Evolutionary conservation across 805 yeast species (phyloP).

Genomic region (Starmerella asiatica): DNA sequence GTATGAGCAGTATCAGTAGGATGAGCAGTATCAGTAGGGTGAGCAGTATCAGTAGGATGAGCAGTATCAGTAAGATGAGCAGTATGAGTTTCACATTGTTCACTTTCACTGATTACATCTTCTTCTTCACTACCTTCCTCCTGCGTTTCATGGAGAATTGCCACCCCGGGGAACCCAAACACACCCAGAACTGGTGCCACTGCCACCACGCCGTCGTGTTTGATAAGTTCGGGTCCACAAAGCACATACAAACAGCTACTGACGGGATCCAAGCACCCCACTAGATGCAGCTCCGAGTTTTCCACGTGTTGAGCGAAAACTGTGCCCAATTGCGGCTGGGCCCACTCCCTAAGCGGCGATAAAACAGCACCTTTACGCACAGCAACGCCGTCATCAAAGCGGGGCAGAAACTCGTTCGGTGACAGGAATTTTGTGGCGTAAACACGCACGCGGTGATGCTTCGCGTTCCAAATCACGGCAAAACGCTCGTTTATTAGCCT

Average conservation of each 20-base stretch:
- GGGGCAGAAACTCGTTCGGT: neutral
- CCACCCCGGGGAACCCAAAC: conserved; percentile 5
- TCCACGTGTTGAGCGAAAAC: conserved; percentile 9
- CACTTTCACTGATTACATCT: too few relatives aligned
- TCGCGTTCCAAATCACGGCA: conserved; percentile 6
- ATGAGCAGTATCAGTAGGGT: too few relatives aligned
- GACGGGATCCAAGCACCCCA: conserved; percentile 9
- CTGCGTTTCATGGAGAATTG: neutral
- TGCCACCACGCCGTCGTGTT: conserved; percentile 3
- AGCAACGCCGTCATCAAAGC: neutral
- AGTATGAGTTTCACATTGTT: too few relatives aligned
- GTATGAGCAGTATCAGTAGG: too few relatives aligned
- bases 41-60: too few relatives aligned
- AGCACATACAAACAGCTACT: conserved; percentile 2
- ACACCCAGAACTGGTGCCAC: conserved; percentile 10
- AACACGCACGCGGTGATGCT: neutral
- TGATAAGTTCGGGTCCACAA: conserved; percentile 5
- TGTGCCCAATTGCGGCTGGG: conserved; percentile 5
- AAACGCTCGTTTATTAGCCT: conserved; percentile 3
- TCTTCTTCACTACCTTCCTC: too few relatives aligned
- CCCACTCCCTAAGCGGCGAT: conserved; percentile 11
- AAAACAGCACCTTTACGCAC: conserved; percentile 10
- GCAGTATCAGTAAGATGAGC: too few relatives aligned
- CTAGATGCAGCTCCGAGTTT: neutral
- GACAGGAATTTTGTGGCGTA: conserved; percentile 3